phyloP scores from a whole-genome alignment of 352 stramenopile genomes.

The Phytophthora meadii region DNA sequence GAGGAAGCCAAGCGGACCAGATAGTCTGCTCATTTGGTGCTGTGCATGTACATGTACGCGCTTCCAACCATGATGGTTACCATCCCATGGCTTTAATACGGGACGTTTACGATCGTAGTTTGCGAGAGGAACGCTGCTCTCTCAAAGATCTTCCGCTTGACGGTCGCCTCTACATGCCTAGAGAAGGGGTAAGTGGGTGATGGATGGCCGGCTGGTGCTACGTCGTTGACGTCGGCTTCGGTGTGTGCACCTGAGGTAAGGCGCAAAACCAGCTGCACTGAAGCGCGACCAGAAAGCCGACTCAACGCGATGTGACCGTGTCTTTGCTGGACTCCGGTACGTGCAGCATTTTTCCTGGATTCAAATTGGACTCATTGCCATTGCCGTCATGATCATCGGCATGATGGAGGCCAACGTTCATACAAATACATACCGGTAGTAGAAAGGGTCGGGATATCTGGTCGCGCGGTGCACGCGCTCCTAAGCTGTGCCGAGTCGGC shows the following conservation, averaged over 20 bases:
- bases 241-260: background rate
- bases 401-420: too few relatives aligned
- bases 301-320: constrained; percentile 12
- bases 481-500: background rate
- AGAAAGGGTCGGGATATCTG: constrained; percentile 4
- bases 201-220: background rate
- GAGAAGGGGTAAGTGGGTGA: background rate
- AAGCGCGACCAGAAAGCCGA: background rate
- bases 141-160: constrained; percentile 1
- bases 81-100: background rate
- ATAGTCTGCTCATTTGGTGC: background rate
- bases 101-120: background rate
- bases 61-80: too few relatives aligned
- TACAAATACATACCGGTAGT: too few relatives aligned
- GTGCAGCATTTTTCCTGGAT: too few relatives aligned
- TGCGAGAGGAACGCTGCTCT: too few relatives aligned
- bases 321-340: background rate
- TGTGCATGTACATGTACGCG: background rate
- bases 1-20: constrained; percentile 1
- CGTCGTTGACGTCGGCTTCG: background rate
- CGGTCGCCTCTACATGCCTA: constrained; percentile 10
- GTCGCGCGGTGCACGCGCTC: background rate
- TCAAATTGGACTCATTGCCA: too few relatives aligned
- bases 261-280: constrained; percentile 14
- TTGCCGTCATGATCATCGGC: too few relatives aligned